Conservation (phyloP, 495 filamentous ascomycete species). For the Talaromyces ruber region DNA sequence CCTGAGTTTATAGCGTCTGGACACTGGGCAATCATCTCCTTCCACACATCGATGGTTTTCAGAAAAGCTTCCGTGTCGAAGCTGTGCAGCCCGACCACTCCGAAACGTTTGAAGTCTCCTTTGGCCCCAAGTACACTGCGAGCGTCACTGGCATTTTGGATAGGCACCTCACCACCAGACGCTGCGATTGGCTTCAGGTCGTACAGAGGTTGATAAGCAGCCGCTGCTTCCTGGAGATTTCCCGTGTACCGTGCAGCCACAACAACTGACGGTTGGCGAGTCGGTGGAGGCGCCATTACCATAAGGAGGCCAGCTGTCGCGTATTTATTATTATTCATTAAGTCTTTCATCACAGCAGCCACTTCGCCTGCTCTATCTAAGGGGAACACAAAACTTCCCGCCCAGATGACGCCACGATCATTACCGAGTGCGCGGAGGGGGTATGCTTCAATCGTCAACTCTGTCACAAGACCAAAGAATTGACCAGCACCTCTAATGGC, state of each 20-base stretch:
- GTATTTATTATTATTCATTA: slow-evolving; percentile 12
- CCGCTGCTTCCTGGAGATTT: slow-evolving; percentile 7
- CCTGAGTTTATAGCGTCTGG: slow-evolving; percentile 8
- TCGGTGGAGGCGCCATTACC: slow-evolving; percentile 12
- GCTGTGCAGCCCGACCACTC: slow-evolving; percentile 7
- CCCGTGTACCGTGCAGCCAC: slow-evolving; percentile 10
- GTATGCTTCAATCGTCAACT: slow-evolving; percentile 16
- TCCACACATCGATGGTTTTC: slow-evolving; percentile 9
- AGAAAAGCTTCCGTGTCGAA: slow-evolving; percentile 10
- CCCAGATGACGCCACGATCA: slow-evolving; percentile 11
- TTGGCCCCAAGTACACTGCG: slow-evolving; percentile 9
- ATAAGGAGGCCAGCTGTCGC: slow-evolving; percentile 19
- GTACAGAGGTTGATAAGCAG: slow-evolving; percentile 9
- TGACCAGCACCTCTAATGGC: slow-evolving; percentile 32
- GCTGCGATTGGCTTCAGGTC: slow-evolving; percentile 12
- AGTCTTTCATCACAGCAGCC: slow-evolving; percentile 7
- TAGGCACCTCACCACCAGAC: slow-evolving; percentile 9
- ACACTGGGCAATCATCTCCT: slow-evolving; percentile 9
- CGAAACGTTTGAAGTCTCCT: slow-evolving; percentile 15
- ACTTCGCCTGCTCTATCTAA: slow-evolving; percentile 14
- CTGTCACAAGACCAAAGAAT: slow-evolving; percentile 38
- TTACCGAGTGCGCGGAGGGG: slow-evolving; percentile 9
- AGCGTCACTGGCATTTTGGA: slow-evolving; percentile 14
- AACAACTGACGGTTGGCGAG: slow-evolving; percentile 8
- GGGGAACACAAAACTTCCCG: slow-evolving; percentile 17